Conservation (phyloP, 2,329 filamentous ascomycete genomes). For the Domatiomyces globalis region DNA sequence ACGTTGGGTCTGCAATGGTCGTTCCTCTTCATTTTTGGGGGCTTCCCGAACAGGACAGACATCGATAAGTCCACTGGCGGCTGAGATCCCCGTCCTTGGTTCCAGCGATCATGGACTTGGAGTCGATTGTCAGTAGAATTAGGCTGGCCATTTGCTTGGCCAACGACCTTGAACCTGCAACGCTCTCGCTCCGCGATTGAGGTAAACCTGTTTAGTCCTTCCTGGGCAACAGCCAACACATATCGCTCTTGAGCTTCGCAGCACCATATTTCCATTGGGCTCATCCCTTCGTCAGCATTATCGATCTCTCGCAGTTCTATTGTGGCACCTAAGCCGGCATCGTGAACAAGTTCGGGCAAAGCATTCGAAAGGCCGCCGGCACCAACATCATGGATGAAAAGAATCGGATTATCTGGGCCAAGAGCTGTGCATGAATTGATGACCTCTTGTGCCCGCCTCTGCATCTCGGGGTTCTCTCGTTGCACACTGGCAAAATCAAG, state of each 20-base stretch:
- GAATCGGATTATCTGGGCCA: slow-evolving; percentile 74
- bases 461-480: slow-evolving; percentile 90
- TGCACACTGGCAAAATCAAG: slow-evolving; percentile 96
- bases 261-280: slow-evolving; percentile 93
- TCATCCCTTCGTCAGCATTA: slow-evolving; percentile 81
- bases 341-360: slow-evolving; percentile 77
- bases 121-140: slow-evolving; percentile 50
- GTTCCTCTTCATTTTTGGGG: slow-evolving; percentile 62
- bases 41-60: slow-evolving; percentile 75
- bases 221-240: slow-evolving; percentile 71
- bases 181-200: slow-evolving; percentile 65
- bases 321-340: slow-evolving; percentile 75
- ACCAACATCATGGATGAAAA: slow-evolving; percentile 94
- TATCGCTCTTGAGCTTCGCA: slow-evolving; percentile 96
- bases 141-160: slow-evolving; percentile 47
- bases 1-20: slow-evolving; percentile 56
- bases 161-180: slow-evolving; percentile 85
- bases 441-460: slow-evolving; percentile 90
- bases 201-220: slow-evolving; percentile 59
- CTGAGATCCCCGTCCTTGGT: slow-evolving; percentile 50
- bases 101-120: slow-evolving; percentile 64
- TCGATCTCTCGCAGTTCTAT: slow-evolving; percentile 94
- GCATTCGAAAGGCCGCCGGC: slow-evolving; percentile 79
- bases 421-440: slow-evolving; percentile 87
- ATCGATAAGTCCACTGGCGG: slow-evolving; percentile 80